Percentiles rank a stretch among this genome's conserved stretches.
phyloP scores from a whole-genome alignment of 2,329 filamentous ascomycete genomes.

The Raffaelea ambrosiae region DNA sequence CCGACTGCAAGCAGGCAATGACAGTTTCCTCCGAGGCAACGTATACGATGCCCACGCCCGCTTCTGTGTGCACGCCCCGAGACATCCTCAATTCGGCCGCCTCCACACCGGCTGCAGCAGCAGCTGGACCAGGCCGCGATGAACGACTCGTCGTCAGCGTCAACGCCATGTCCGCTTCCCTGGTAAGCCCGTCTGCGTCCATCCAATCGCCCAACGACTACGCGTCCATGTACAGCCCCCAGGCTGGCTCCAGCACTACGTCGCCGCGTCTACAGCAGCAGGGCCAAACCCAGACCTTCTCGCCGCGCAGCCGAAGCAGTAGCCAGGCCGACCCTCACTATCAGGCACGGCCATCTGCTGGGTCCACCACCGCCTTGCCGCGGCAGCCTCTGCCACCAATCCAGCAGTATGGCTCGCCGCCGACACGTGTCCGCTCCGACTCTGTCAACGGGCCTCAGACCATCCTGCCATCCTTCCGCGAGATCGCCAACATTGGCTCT shows the following conservation, averaged over 20 bases:
- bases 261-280: not conserved
- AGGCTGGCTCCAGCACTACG: not conserved
- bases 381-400: conserved; percentile 22
- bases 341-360: not conserved
- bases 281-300: not conserved
- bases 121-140: not conserved
- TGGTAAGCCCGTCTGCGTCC: conserved; percentile 4
- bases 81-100: not conserved
- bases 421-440: conserved; percentile 22
- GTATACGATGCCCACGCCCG: conserved; percentile 1
- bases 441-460: conserved; percentile 21
- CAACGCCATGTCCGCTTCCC: not conserved
- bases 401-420: conserved; percentile 26
- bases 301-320: not conserved
- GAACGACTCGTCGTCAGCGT: not conserved
- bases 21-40: not conserved
- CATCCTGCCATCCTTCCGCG: conserved; percentile 28
- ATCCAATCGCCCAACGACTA: conserved; percentile 4
- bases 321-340: not conserved
- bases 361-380: not conserved
- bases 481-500: conserved; percentile 22
- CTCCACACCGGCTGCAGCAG: not conserved
- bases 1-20: too few species aligned
- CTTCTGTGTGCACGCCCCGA: conserved; percentile 1
- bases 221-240: not conserved